These are phyloP conservation scores for Jaapia argillacea DNA, from an alignment of 768 basidiomycete genomes.

Conservation along the genomic window DNA sequence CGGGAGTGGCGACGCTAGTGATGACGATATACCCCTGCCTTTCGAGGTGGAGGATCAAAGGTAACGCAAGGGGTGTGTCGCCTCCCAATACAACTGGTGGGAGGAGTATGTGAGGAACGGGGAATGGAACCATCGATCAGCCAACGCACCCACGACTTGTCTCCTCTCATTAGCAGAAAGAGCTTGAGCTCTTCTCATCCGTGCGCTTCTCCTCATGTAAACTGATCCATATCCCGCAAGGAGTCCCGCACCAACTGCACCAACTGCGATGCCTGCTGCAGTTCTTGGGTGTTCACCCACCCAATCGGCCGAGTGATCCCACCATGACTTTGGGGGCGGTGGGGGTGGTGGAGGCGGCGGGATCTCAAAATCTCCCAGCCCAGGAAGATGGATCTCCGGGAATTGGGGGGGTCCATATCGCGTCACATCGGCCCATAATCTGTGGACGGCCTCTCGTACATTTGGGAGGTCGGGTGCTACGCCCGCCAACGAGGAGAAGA, in stretches of 20 bases:
- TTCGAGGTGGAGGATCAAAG: slow-evolving; percentile 67
- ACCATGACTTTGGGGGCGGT: slow-evolving; percentile 31
- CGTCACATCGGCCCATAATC: slow-evolving; percentile 70
- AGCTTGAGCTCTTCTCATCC: slow-evolving; percentile 13
- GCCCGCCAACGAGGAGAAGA: slow-evolving; percentile 44
- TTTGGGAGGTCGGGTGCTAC: slow-evolving; percentile 53
- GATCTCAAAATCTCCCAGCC: slow-evolving; percentile 63
- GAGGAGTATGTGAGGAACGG: slow-evolving; percentile 7
- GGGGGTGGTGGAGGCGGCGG: slow-evolving; percentile 58
- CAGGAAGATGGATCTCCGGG: slow-evolving; percentile 48
- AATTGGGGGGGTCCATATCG: slow-evolving; percentile 60
- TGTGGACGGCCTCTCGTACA: slow-evolving; percentile 54
- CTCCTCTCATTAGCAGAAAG: slow-evolving; percentile 27
- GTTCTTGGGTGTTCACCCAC: slow-evolving; percentile 51
- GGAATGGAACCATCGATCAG: slow-evolving; percentile 3
- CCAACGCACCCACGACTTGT: slow-evolving; percentile 32
- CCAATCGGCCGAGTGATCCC: slow-evolving; percentile 42
- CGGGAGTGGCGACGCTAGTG: slow-evolving; percentile 61
- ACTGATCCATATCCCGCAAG: slow-evolving; percentile 42
- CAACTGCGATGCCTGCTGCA: slow-evolving; percentile 40
- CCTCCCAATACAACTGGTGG: slow-evolving; percentile 78
- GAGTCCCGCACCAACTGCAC: slow-evolving; percentile 52
- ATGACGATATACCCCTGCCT: slow-evolving; percentile 77
- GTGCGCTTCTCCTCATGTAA: slow-evolving; percentile 12
- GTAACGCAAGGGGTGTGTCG: slow-evolving; percentile 61